A percentile compares a stretch with the other conserved stretches of the same genome.
Conservation (phyloP, 371 early-diverging fungal species). For the Mortierella sp. region DNA sequence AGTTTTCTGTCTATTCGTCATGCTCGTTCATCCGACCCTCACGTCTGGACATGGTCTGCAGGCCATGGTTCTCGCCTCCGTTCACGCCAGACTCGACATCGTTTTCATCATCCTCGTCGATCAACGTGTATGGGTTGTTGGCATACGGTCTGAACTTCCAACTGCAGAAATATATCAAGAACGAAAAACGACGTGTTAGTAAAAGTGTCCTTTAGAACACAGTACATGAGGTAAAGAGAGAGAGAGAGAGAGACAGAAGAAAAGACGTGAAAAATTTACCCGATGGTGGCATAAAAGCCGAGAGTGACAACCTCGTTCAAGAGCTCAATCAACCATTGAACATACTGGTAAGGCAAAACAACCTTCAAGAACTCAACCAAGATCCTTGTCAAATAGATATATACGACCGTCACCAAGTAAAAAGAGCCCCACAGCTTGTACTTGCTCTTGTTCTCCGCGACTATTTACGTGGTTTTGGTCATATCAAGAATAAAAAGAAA, state of each 20-base stretch:
- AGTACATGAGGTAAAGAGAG: background rate
- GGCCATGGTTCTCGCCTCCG: slow-evolving; percentile 36
- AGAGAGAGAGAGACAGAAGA: background rate
- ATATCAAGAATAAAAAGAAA: background rate
- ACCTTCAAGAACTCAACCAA: slow-evolving; percentile 63
- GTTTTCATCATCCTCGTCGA: slow-evolving; percentile 56
- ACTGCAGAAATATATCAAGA: background rate
- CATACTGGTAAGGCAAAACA: slow-evolving; percentile 63
- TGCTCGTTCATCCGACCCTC: slow-evolving; percentile 35
- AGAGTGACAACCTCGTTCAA: slow-evolving; percentile 63
- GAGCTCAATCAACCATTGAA: slow-evolving; percentile 65
- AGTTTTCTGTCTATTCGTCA: slow-evolving; percentile 31
- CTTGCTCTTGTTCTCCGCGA: slow-evolving; percentile 60
- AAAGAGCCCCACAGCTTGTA: slow-evolving; percentile 70
- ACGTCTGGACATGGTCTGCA: slow-evolving; percentile 54
- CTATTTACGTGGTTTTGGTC: slow-evolving; percentile 16
- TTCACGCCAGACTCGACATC: slow-evolving; percentile 37
- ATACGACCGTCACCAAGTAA: slow-evolving; percentile 66
- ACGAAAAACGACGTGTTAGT: background rate
- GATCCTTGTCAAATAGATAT: slow-evolving; percentile 67
- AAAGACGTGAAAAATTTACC: slow-evolving; percentile 51
- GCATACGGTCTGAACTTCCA: slow-evolving; percentile 64
- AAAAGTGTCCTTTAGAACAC: no score
- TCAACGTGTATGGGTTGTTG: slow-evolving; percentile 65
- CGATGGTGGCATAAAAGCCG: slow-evolving; percentile 63